Evolutionary conservation across 2,329 filamentous ascomycete species (phyloP), one percentile per base, ranked within the genome.

Genomic region (Cordyceps cicadae): DNA sequence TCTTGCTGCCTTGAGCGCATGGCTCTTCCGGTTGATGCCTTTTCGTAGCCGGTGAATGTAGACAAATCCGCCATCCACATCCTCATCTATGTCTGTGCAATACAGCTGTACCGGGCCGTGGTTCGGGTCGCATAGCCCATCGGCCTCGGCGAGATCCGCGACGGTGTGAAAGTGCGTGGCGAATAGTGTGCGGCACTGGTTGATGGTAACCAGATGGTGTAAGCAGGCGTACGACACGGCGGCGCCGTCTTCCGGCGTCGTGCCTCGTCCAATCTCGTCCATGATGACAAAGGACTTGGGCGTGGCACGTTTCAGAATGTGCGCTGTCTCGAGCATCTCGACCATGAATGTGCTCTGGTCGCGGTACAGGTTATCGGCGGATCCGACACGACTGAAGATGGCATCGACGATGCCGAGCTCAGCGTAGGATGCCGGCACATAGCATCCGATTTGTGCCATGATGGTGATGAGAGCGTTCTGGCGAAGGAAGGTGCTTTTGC

Each of bases 271-370:
- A 43, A 99, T 90, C 77, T 99, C 94, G 72, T 99, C 94, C 93
- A 99, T 97, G 72, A 99, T 93, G 63, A 94, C 93, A 68, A 99
- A 95, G 0, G 89, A 94, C 26, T 87, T 82, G 1, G 86, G 76
- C 0, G 93, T 97, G 0, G 94, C 93, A 66, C 89, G 82, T 63
- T 88, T 89, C 57, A 99, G 81, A 58, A 99, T 99, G 29, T 88
- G 82, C 1, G 93, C 92, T 21, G 94, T 96, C 75, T 99, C 94
- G 2, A 97, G 82, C 94, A 99, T 99, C 76, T 99, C 94, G 1
- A 97, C 91, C 94, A 99, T 97, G 74, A 99, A 99, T 0, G 95
- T 99, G 58, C 91, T 96, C 73, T 97, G 92, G 76, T 96, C 89
- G 55, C 86, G 85, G 76, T 89, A 97, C n/a, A 99, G 80, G 71